Evolutionary conservation across 768 basidiomycete genomes (phyloP), one percentile per base, ranked within the genome.

Genomic region (Sporobolomyces roseus): DNA sequence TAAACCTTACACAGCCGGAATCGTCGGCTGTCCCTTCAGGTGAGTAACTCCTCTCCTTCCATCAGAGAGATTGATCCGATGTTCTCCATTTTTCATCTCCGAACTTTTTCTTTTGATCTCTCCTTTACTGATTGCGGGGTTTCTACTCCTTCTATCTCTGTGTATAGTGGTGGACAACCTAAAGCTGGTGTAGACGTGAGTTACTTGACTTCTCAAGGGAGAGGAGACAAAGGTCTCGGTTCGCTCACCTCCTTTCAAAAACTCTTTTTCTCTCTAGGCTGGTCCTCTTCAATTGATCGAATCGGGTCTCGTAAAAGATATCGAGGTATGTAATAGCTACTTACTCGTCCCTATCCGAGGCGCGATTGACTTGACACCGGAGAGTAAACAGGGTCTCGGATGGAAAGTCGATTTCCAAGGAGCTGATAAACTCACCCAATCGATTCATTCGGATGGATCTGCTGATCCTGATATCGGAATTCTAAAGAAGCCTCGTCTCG

Each of bases 1-100:
- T 41, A 33, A 87, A 64, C 89, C 90, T 41, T 87, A 85, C 80
- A 91, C 89, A 0, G 83, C 85, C 45, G 89, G 93, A 88, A 89
- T 98, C 75, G 87, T 98, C 33, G 92, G 91, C 32, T 96, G 93
- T 80, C 93, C 93, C 21, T 96, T 96, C 84, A 91, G 89, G 92
- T 91, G 75, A 78, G 85, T 61, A 16, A 9, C 38, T 12, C 25
- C 10, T 43, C 27, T 52, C 36, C 50, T 8, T 25, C 10, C 30
- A 32, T 25, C 16, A 4, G 30, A 41, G 9, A 7, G 14, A 29
- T 8, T 33, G 14, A 36, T 29, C n/a, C 25, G 9, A 7, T 19
- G 21, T n/a, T 38, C 46, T 29, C 33, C 17, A 23, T 46, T 36
- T 21, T 27, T 16, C 17, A 17, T 33, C n/a, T 27, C 25, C n/a